Conservation (phyloP, 768 basidiomycete genomes). For the Heimioporus sp. region DNA sequence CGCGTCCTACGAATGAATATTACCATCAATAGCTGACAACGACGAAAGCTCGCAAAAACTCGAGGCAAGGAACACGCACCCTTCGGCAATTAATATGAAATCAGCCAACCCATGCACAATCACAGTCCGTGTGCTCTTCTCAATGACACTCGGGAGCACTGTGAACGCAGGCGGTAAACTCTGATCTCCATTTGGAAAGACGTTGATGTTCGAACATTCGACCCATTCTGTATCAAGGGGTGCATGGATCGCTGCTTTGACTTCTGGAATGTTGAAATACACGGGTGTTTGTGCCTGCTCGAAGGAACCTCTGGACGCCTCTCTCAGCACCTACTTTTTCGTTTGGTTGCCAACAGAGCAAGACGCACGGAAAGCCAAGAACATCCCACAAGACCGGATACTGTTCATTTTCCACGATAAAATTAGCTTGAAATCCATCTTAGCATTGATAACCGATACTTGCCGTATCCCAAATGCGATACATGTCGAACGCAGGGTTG, state of each 20-base stretch:
- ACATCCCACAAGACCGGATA: conserved; percentile 77
- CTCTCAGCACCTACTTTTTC: too few relatives aligned
- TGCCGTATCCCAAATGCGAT: conserved; percentile 71
- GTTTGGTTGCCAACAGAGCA: background rate
- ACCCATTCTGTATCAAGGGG: conserved; percentile 58
- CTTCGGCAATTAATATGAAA: conserved; percentile 71
- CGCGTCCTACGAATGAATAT: conserved; percentile 40
- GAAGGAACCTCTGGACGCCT: conserved; percentile 49
- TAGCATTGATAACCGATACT: conserved; percentile 7
- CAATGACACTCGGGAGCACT: conserved; percentile 72
- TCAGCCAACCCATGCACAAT: conserved; percentile 74
- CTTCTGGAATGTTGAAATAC: conserved; percentile 69
- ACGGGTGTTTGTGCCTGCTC: conserved; percentile 55
- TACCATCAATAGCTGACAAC: conserved; percentile 7
- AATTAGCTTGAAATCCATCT: background rate
- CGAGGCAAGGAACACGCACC: conserved; percentile 39
- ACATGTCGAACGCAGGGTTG: conserved; percentile 78
- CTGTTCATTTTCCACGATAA: conserved; percentile 5
- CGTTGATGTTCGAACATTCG: conserved; percentile 58
- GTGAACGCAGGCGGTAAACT: conserved; percentile 62
- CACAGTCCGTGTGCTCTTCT: conserved; percentile 66
- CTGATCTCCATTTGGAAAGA: conserved; percentile 60
- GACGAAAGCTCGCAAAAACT: background rate
- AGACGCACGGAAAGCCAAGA: conserved; percentile 70
- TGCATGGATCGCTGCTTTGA: conserved; percentile 66